phyloP scores from a whole-genome alignment of 2,329 filamentous ascomycete species.

The Huntiella omanensis region DNA sequence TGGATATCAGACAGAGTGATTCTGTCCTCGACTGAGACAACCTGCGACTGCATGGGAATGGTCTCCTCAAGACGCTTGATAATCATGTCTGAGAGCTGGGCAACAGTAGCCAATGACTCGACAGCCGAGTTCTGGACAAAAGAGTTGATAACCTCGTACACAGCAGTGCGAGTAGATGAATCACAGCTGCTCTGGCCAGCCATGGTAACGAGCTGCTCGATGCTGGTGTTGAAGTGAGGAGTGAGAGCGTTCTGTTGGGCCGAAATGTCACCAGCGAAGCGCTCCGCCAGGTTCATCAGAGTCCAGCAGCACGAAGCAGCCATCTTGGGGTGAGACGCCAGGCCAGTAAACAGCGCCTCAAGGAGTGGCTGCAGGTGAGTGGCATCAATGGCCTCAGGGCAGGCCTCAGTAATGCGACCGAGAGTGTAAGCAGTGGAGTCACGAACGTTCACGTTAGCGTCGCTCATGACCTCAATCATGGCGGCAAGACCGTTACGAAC shows the following conservation, averaged over 20 bases:
- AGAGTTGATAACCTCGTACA: conserved; percentile 90
- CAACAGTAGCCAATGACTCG: conserved; percentile 66
- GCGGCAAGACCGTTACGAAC: conserved; percentile 90
- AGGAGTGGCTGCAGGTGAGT: conserved; percentile 73
- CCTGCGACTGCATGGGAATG: conserved; percentile 71
- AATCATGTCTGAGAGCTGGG: conserved; percentile 67
- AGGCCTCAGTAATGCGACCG: conserved; percentile 86
- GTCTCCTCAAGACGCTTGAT: conserved; percentile 84
- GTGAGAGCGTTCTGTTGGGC: conserved; percentile 65
- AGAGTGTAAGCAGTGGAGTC: conserved; percentile 93
- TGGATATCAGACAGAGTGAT: conserved; percentile 96
- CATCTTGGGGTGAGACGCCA: conserved; percentile 89
- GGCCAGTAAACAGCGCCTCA: conserved; percentile 69
- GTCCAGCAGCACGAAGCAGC: conserved; percentile 98
- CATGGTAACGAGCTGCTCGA: conserved; percentile 66
- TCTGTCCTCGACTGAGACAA: conserved; percentile 91
- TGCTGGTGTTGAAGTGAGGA: conserved; percentile 80
- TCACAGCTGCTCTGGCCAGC: conserved; percentile 71
- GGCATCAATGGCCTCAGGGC: conserved; percentile 80
- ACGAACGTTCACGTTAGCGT: conserved; percentile 72
- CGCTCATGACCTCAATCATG: conserved; percentile 80
- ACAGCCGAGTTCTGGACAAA: conserved; percentile 83
- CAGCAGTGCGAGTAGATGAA: conserved; percentile 77
- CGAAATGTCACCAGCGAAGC: conserved; percentile 75
- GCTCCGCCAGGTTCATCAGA: conserved; percentile 92